Evolutionary conservation across 495 filamentous ascomycete genomes (phyloP), one percentile per base, ranked within the genome.

Genomic region (Penicillium paradoxum): DNA sequence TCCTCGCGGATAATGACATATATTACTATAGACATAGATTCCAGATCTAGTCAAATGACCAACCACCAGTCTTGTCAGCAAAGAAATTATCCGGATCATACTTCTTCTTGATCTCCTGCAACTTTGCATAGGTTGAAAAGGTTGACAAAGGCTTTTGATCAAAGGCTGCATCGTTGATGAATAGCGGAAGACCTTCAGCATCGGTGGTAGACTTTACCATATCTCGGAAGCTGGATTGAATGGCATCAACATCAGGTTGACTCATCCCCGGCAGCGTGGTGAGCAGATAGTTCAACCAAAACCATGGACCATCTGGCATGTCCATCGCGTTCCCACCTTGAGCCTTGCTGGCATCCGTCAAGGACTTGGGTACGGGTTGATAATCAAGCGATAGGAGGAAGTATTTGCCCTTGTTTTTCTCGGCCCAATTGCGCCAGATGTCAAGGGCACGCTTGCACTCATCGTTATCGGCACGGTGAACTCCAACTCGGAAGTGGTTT

Each of bases 71-170:
- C 53, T 63, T 59, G 14, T 67, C 62, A 7, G 53, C 57, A 47
- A 73, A 71, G 57, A 70, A 69, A 38, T 65, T 55, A 45, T 66
- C 61, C 2, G 67, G 69, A 45, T 73, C 69, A 51, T 73, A 73
- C 30, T 53, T 65, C 55, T 51, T 59, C 60, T 72, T 73, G 27
- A 73, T 66, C 24, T 55, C 45, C 47, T 65, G 62, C 51, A 70
- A 45, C 32, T 53, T 62, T 1, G 45, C 24, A 27, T 60, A 70
- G 0, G 63, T 62, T 10, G 63, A 61, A 44, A 70, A 70, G 14
- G 67, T 63, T 43, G 57, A 54, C 15, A 69, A 37, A 11, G 66
- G 65, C 30, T 70, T 54, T 40, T 70, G 67, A 44, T 70, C 67
- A 27, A 51, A 21, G 30, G 56, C 62, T 1, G 67, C 67, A 55